Conservation (phyloP, 345 rosid genomes). For the Eucalyptus curtisii region DNA sequence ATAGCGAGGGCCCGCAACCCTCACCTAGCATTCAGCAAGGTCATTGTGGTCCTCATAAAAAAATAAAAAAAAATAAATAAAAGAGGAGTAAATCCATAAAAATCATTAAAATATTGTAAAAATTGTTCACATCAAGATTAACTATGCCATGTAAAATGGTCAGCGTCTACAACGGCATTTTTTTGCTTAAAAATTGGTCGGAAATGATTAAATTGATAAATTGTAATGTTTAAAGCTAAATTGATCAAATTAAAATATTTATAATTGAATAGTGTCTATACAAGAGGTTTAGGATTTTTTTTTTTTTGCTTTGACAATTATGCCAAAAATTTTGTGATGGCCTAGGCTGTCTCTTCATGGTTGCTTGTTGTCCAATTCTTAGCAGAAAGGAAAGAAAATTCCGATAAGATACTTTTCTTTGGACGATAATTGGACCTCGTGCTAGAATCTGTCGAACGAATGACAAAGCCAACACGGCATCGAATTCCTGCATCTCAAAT, state of each 20-base stretch:
- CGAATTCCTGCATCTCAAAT: neutral
- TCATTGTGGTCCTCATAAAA: neutral
- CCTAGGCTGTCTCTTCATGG: neutral
- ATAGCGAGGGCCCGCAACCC: neutral
- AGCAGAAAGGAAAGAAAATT: neutral
- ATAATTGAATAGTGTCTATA: neutral
- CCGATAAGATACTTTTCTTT: neutral
- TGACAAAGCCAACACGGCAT: neutral
- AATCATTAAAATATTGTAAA: neutral
- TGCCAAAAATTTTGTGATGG: neutral
- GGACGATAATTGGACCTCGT: neutral
- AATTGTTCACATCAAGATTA: accelerated
- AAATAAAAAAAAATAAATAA: too few species aligned
- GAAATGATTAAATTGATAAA: neutral
- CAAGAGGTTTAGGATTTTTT: accelerated
- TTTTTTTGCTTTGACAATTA: neutral
- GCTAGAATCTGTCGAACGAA: neutral
- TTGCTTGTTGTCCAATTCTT: neutral
- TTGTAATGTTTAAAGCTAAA: neutral
- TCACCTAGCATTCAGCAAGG: neutral
- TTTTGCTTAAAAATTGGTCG: neutral
- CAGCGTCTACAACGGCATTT: accelerated
- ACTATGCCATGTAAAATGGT: neutral
- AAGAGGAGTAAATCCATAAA: neutral
- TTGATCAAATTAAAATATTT: neutral